A percentile compares a stretch with the other conserved stretches of the same genome.
phyloP scores from a whole-genome alignment of 768 basidiomycete species.

The Rhodotorula sphaerocarpa region DNA sequence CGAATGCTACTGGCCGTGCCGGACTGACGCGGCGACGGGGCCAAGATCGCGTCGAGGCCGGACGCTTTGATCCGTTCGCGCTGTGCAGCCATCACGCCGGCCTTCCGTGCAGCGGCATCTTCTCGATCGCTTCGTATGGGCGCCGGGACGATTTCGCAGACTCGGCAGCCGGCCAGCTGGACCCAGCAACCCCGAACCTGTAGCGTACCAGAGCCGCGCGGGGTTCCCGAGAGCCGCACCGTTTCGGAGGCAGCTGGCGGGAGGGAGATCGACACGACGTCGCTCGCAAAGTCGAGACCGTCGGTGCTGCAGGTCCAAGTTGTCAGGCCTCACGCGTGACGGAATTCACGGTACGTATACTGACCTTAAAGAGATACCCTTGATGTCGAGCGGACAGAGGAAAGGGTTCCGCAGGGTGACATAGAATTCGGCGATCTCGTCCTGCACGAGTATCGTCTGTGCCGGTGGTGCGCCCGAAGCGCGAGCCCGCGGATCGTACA shows the following conservation, averaged over 20 bases:
- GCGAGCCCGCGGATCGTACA: slow-evolving; percentile 72
- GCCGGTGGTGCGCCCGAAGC: slow-evolving; percentile 55
- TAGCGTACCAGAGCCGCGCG: slow-evolving; percentile 59
- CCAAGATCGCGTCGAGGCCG: slow-evolving; percentile 60
- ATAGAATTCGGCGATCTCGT: slow-evolving; percentile 71
- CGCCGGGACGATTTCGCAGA: slow-evolving; percentile 70
- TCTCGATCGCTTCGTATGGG: slow-evolving; percentile 62
- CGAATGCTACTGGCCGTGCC: too few species aligned
- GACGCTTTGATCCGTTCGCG: slow-evolving; percentile 60
- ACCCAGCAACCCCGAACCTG: slow-evolving; percentile 68
- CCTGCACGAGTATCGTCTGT: slow-evolving; percentile 60
- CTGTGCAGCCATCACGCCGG: slow-evolving; percentile 19
- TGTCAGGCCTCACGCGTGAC: slow-evolving; percentile 1
- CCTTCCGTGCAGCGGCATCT: slow-evolving; percentile 40
- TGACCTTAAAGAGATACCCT: slow-evolving; percentile 72
- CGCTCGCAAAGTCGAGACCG: slow-evolving; percentile 65
- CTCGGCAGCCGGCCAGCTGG: slow-evolving; percentile 63
- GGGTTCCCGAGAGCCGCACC: slow-evolving; percentile 60
- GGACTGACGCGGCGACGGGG: too few species aligned
- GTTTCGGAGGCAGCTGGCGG: slow-evolving; percentile 68
- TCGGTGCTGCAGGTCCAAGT: slow-evolving; percentile 55
- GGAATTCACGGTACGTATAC: slow-evolving; percentile 15
- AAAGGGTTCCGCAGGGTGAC: slow-evolving; percentile 84
- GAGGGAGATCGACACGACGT: slow-evolving; percentile 57
- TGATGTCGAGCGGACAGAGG: slow-evolving; percentile 81